These are phyloP conservation scores for Styphnolobium japonicum DNA, from an alignment of 306 rosid species.

Conservation along the genomic window DNA sequence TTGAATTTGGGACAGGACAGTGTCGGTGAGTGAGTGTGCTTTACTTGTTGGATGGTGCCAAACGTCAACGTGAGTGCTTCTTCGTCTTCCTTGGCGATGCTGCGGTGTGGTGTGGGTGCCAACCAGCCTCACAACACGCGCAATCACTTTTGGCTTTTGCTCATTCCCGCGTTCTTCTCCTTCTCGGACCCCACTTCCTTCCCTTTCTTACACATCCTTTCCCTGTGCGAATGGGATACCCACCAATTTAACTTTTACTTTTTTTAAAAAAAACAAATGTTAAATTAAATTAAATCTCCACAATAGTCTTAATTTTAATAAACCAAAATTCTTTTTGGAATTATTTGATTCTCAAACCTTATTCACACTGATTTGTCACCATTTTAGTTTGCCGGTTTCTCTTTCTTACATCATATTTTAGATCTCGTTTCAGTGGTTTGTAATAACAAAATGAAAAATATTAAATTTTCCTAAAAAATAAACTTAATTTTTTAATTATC, in stretches of 20 bases:
- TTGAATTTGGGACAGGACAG: background rate
- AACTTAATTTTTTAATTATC: too few relatives aligned
- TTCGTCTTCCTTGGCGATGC: too few relatives aligned
- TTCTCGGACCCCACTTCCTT: background rate
- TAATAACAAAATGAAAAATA: too few relatives aligned
- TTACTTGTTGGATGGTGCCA: background rate
- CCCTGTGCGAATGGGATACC: background rate
- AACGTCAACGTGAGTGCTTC: constrained; percentile 8
- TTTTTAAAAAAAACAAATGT: background rate
- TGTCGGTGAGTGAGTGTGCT: background rate
- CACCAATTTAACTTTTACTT: background rate
- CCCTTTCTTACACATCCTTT: background rate
- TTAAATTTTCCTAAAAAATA: too few relatives aligned
- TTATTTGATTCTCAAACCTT: too few relatives aligned
- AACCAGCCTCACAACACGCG: constrained; percentile 27
- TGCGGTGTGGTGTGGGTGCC: background rate
- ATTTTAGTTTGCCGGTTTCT: too few relatives aligned
- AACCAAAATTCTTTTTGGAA: too few relatives aligned
- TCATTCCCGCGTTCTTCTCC: constrained; percentile 21
- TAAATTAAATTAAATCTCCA: background rate
- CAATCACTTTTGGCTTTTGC: background rate
- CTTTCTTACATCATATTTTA: too few relatives aligned
- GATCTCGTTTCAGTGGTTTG: too few relatives aligned
- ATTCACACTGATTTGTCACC: too few relatives aligned
- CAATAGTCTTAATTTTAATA: background rate